A percentile compares a stretch with the other conserved stretches of the same genome.
Evolutionary conservation across 108 stramenopile species (phyloP).

Genomic region (Discostella pseudostelligera): DNA sequence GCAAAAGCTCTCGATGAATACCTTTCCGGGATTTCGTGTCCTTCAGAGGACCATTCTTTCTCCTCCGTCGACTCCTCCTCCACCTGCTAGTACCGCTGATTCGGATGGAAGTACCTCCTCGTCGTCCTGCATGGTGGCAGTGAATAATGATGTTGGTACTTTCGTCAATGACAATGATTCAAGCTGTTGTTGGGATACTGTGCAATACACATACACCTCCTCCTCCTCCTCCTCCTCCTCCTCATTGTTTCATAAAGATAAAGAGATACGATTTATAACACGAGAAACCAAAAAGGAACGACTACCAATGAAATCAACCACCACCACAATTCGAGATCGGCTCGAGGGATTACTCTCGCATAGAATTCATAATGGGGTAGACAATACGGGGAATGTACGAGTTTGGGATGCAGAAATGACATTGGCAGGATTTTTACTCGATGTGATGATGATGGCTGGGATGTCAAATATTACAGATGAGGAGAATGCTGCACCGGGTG

Average conservation of each 20-base stretch:
- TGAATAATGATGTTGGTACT: not conserved
- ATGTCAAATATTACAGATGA: conserved; percentile 23
- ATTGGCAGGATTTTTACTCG: conserved; percentile 48
- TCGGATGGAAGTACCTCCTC: too few species aligned
- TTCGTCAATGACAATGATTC: not conserved
- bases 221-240: not conserved
- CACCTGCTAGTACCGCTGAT: not conserved
- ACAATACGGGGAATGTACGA: conserved; percentile 80
- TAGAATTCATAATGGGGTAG: conserved; percentile 54
- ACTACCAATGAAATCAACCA: not conserved
- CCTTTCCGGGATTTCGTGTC: conserved; percentile 65
- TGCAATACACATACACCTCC: not conserved
- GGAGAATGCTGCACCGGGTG: not conserved
- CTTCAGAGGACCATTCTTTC: conserved; percentile 29
- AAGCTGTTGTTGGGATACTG: not conserved
- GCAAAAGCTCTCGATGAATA: conserved; percentile 57
- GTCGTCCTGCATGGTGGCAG: not conserved
- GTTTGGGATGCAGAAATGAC: conserved; percentile 83
- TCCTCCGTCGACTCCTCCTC: not conserved
- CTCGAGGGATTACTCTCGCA: conserved; percentile 46
- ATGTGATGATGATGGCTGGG: conserved; percentile 20
- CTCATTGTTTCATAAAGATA: too few species aligned
- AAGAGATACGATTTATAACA: conserved; percentile 24
- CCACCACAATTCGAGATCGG: conserved; percentile 12
- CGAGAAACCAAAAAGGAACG: conserved; percentile 25